A percentile compares a stretch with the other conserved stretches of the same genome.
Evolutionary conservation across 306 rosid species (phyloP).

Genomic region (Cucumis cinereus): DNA sequence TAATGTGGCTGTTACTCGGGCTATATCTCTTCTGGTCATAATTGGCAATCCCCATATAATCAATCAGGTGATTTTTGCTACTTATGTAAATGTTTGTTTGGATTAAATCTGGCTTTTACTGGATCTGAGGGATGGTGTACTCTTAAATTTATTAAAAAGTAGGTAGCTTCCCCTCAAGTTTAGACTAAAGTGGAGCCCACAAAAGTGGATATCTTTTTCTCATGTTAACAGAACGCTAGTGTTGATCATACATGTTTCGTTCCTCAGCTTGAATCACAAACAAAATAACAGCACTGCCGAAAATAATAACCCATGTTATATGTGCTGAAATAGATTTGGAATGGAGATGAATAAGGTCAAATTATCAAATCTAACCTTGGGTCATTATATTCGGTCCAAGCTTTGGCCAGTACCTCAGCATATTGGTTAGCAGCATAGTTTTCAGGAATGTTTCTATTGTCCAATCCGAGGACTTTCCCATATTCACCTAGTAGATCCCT

Average conservation of each 20-base stretch:
- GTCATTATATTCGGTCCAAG: slow-evolving; percentile 74
- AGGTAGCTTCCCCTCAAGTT: neutral
- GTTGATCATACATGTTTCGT: slow-evolving; percentile 91
- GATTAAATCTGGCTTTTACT: neutral
- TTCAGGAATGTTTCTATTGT: slow-evolving; percentile 45
- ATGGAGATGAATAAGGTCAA: neutral
- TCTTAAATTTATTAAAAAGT: neutral
- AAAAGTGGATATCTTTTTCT: slow-evolving; percentile 82
- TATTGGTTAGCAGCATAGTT: slow-evolving; percentile 31
- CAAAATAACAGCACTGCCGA: slow-evolving; percentile 60
- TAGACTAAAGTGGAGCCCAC: neutral
- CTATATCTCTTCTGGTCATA: slow-evolving; percentile 65
- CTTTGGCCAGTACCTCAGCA: slow-evolving; percentile 68
- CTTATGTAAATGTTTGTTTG: slow-evolving; percentile 1
- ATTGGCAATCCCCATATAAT: slow-evolving; percentile 91
- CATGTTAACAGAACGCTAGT: slow-evolving; percentile 45
- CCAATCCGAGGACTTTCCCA: slow-evolving; percentile 60
- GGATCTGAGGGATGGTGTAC: neutral
- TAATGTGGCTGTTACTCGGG: slow-evolving; percentile 89
- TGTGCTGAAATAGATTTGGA: neutral
- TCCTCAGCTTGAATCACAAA: slow-evolving; percentile 79
- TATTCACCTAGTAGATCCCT: slow-evolving; percentile 55
- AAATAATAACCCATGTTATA: neutral
- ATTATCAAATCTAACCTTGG: slow-evolving; percentile 46
- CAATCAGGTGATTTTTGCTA: slow-evolving; percentile 46